phyloP scores from a whole-genome alignment of 441 rosid genomes.

The Populus tomentosa region DNA sequence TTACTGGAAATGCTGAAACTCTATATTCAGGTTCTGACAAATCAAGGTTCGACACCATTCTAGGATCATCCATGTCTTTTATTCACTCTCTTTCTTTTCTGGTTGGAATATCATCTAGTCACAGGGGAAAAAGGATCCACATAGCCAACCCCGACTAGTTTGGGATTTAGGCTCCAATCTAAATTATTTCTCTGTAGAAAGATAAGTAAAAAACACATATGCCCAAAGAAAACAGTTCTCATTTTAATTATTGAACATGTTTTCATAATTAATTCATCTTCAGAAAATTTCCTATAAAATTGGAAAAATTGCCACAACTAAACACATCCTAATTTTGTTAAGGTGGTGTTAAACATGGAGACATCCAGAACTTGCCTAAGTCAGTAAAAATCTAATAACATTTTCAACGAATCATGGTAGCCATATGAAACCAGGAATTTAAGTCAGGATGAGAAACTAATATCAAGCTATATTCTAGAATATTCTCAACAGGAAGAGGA shows the following conservation, averaged over 20 bases:
- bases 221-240: no score
- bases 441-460: background rate
- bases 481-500: background rate
- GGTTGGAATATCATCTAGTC: no score
- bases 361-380: background rate
- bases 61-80: background rate
- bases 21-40: background rate
- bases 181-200: no score
- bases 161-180: no score
- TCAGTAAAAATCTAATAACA: background rate
- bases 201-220: no score
- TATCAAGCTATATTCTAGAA: background rate
- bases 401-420: background rate
- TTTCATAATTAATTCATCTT: no score
- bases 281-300: background rate
- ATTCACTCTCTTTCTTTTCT: background rate
- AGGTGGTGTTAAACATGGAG: background rate
- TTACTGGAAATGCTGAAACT: background rate
- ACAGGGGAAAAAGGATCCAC: background rate
- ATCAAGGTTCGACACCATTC: background rate
- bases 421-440: background rate
- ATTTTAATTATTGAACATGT: no score
- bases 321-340: background rate
- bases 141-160: no score
- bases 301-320: background rate